Evolutionary conservation across 768 basidiomycete genomes (phyloP).

Genomic region (Phaeotremella fagi): DNA sequence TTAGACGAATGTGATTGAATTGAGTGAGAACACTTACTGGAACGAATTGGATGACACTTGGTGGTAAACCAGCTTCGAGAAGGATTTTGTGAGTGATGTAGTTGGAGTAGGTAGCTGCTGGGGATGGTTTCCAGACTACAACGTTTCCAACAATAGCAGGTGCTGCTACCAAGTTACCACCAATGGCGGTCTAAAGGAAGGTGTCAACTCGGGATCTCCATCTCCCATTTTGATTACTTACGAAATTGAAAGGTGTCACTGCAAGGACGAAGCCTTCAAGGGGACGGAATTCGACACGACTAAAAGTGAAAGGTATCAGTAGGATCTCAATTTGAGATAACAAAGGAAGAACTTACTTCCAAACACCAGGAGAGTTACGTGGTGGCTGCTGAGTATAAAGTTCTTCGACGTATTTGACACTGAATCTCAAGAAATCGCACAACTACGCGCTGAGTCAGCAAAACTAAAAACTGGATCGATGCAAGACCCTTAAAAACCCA

Average conservation of each 20-base stretch:
- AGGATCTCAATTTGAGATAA: neutral
- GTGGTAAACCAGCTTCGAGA: constrained; percentile 86
- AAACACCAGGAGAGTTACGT: constrained; percentile 76
- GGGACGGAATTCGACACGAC: constrained; percentile 91
- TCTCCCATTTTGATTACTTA: constrained; percentile 3
- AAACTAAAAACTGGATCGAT: neutral
- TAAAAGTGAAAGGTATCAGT: constrained; percentile 47
- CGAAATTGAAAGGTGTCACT: constrained; percentile 87
- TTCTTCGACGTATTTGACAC: constrained; percentile 94
- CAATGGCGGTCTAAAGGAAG: constrained; percentile 68
- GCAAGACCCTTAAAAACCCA: constrained; percentile 52
- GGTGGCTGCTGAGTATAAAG: constrained; percentile 85
- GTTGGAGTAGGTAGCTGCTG: constrained; percentile 90
- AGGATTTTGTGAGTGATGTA: constrained; percentile 88
- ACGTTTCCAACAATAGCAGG: constrained; percentile 95
- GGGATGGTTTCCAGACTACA: constrained; percentile 95
- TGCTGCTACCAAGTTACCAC: constrained; percentile 76
- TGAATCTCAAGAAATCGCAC: constrained; percentile 90
- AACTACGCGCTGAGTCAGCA: constrained; percentile 52
- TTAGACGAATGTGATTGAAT: neutral
- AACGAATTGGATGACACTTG: constrained; percentile 94
- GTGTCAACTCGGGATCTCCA: neutral
- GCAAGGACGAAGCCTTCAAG: constrained; percentile 98
- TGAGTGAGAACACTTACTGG: constrained; percentile 53
- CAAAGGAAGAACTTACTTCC: constrained; percentile 71